A percentile compares a stretch with the other conserved stretches of the same genome.
These are phyloP conservation scores for Salvia splendens DNA, from an alignment of 257 asterid genomes.

Conservation along the genomic window DNA sequence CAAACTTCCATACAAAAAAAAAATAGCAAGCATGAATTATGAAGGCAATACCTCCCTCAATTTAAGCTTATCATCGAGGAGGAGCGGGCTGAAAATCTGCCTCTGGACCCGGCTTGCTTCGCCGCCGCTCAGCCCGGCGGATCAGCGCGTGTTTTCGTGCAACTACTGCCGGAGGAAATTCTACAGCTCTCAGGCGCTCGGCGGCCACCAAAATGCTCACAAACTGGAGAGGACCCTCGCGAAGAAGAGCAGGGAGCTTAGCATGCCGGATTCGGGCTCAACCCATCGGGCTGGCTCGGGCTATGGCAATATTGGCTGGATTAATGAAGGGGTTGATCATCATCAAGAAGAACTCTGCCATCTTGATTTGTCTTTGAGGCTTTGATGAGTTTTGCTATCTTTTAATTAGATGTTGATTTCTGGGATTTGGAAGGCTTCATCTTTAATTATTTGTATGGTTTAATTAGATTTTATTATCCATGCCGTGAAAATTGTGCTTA, in stretches of 20 bases:
- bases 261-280: slow-evolving; percentile 36
- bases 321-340: slow-evolving; percentile 29
- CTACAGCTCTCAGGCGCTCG: slow-evolving; percentile 85
- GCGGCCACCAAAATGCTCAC: slow-evolving; percentile 96
- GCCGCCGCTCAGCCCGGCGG: slow-evolving; percentile 42
- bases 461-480: background rate
- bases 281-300: slow-evolving; percentile 9
- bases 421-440: too few species aligned
- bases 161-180: slow-evolving; percentile 74
- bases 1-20: background rate
- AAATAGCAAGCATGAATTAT: slow-evolving; percentile 38
- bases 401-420: background rate
- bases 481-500: background rate
- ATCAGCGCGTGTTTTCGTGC: slow-evolving; percentile 74
- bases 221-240: slow-evolving; percentile 82
- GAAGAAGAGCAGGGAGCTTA: slow-evolving; percentile 68
- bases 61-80: slow-evolving; percentile 44
- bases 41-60: slow-evolving; percentile 57
- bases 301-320: slow-evolving; percentile 29
- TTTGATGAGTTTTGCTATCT: slow-evolving; percentile 33
- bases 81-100: slow-evolving; percentile 35
- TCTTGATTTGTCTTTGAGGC: slow-evolving; percentile 69
- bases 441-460: slow-evolving; percentile 14
- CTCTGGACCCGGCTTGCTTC: slow-evolving; percentile 43
- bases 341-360: slow-evolving; percentile 58